phyloP scores from a whole-genome alignment of 2,329 filamentous ascomycete species.

The Ascochyta fabae region DNA sequence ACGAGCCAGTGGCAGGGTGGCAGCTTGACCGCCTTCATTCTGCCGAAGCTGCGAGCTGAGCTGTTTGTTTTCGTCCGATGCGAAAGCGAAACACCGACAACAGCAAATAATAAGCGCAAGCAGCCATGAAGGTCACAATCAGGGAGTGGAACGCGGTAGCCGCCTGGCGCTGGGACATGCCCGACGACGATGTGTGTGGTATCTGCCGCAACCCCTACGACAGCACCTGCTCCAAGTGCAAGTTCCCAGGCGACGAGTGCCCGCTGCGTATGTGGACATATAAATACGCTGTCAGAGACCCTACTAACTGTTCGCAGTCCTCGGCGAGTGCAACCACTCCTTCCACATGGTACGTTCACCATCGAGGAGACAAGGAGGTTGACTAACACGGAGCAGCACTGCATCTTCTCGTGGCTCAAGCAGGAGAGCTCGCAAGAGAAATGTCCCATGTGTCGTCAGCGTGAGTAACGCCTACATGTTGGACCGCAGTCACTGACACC shows the following conservation, averaged over 20 bases:
- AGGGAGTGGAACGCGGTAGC: constrained; percentile 93
- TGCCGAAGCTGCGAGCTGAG: constrained; percentile 20
- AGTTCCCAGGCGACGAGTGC: constrained; percentile 96
- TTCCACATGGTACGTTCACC: constrained; percentile 81
- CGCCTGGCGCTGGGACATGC: constrained; percentile 97
- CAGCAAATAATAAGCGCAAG: constrained; percentile 14
- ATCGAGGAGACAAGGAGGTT: background rate
- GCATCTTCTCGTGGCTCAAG: constrained; percentile 93
- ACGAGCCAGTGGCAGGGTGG: constrained; percentile 12
- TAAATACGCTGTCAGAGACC: background rate
- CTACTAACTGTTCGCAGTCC: constrained; percentile 64
- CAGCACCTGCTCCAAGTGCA: constrained; percentile 96
- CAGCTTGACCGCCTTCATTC: constrained; percentile 18
- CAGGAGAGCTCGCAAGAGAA: constrained; percentile 92
- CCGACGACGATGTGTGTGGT: constrained; percentile 95
- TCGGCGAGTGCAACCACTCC: constrained; percentile 94
- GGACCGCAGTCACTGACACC: constrained; percentile 19
- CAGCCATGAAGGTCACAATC: constrained; percentile 90
- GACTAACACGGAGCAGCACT: constrained; percentile 68
- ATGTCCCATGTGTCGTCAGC: constrained; percentile 97
- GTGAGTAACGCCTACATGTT: constrained; percentile 58
- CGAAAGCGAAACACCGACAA: background rate
- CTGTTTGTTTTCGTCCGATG: constrained; percentile 32
- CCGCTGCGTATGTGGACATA: constrained; percentile 72
- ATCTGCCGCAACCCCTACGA: constrained; percentile 99